Conservation (phyloP, 2,329 filamentous ascomycete genomes). For the Trichoderma oligosporum region DNA sequence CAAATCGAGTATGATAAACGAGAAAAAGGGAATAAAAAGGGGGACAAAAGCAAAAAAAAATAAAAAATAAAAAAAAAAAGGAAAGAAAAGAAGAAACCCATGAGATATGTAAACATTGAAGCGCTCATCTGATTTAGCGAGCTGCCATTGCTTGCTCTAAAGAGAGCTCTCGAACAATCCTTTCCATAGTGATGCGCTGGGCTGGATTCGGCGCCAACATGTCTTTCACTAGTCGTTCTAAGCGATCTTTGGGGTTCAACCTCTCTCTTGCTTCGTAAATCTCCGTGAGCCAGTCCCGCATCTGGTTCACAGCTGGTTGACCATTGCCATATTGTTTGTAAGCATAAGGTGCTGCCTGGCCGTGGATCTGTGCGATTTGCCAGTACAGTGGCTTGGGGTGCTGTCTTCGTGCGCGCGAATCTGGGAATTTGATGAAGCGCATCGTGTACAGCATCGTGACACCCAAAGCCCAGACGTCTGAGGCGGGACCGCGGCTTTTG, state of each 20-base stretch:
- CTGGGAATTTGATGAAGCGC: constrained; percentile 53
- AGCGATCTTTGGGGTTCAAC: constrained; percentile 44
- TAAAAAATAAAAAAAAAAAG: constrained; percentile 1
- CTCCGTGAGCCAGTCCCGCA: constrained; percentile 55
- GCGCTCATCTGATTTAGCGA: background rate
- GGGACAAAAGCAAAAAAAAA: background rate
- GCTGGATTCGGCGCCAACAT: constrained; percentile 52
- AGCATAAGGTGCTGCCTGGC: constrained; percentile 29
- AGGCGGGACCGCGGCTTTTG: constrained; percentile 50
- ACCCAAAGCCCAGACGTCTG: constrained; percentile 58
- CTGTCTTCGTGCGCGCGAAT: constrained; percentile 45
- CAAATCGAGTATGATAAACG: background rate
- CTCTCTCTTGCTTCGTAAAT: constrained; percentile 46
- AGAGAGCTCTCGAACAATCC: constrained; percentile 45
- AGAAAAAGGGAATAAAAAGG: background rate
- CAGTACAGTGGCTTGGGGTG: constrained; percentile 53
- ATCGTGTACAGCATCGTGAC: constrained; percentile 59
- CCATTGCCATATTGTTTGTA: constrained; percentile 37
- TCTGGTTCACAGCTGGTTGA: constrained; percentile 45
- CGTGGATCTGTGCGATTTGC: constrained; percentile 56
- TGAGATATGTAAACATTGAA: background rate
- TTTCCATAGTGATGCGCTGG: constrained; percentile 53
- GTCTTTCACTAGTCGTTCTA: constrained; percentile 50
- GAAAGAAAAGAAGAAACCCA: background rate
- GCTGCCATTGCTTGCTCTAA: constrained; percentile 25